phyloP scores from a whole-genome alignment of 257 asterid species.

The Phtheirospermum japonicum region DNA sequence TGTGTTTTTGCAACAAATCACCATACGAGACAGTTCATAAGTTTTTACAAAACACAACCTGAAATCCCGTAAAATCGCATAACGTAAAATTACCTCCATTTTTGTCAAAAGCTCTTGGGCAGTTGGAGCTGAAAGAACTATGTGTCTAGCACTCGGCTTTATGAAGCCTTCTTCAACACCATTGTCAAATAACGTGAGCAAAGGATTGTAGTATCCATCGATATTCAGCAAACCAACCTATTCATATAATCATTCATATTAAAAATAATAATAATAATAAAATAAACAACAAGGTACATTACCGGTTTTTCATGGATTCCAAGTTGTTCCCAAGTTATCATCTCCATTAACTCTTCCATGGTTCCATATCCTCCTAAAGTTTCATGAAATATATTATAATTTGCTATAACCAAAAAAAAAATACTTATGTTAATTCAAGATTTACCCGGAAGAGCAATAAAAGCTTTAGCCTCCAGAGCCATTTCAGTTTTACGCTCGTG shows the following conservation, averaged over 20 bases:
- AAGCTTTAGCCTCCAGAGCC: slow-evolving; percentile 92
- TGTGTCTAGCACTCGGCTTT: slow-evolving; percentile 77
- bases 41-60: background rate
- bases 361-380: slow-evolving; percentile 94
- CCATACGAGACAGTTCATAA: no score
- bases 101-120: slow-evolving; percentile 69
- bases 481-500: slow-evolving; percentile 97
- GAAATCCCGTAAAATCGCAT: background rate
- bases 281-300: slow-evolving; percentile 26
- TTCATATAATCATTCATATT: slow-evolving; percentile 10
- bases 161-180: slow-evolving; percentile 99
- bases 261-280: slow-evolving; percentile 10
- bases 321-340: slow-evolving; percentile 99
- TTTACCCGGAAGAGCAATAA: slow-evolving; percentile 95
- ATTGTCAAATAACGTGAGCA: slow-evolving; percentile 83
- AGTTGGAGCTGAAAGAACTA: slow-evolving; percentile 83
- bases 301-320: slow-evolving; percentile 97
- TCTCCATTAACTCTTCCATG: slow-evolving; percentile 91
- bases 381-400: slow-evolving; percentile 6
- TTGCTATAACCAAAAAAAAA: background rate
- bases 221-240: slow-evolving; percentile 96
- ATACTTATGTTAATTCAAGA: background rate
- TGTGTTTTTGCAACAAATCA: no score
- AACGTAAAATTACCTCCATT: slow-evolving; percentile 69
- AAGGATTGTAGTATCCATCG: slow-evolving; percentile 86